Evolutionary conservation across 768 basidiomycete species (phyloP).

Genomic region (Boletus sensibilis): DNA sequence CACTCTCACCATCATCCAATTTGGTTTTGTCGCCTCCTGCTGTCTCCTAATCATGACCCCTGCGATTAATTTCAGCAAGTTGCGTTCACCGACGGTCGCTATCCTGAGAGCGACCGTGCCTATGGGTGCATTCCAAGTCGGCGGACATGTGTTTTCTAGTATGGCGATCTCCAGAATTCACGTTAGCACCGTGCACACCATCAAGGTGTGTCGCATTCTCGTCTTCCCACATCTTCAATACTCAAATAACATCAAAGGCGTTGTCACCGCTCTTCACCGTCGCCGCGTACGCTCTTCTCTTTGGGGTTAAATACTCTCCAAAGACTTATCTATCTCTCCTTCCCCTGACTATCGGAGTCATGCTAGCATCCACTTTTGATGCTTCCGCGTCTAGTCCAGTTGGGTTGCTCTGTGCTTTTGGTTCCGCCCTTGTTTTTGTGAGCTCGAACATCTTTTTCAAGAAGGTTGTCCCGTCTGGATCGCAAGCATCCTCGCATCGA

Average conservation of each 20-base stretch:
- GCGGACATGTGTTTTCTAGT: constrained; percentile 96
- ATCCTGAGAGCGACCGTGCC: constrained; percentile 82
- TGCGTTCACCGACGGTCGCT: constrained; percentile 68
- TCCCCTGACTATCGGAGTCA: constrained; percentile 95
- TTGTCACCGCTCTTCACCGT: constrained; percentile 97
- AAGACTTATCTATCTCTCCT: constrained; percentile 91
- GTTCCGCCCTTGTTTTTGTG: constrained; percentile 95
- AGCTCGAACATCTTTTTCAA: constrained; percentile 99
- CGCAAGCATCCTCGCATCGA: constrained; percentile 60
- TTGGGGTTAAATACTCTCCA: constrained; percentile 88
- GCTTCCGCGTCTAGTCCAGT: constrained; percentile 80
- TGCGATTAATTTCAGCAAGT: constrained; percentile 56
- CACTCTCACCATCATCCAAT: constrained; percentile 97
- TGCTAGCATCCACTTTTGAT: constrained; percentile 96
- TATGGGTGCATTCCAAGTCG: constrained; percentile 98
- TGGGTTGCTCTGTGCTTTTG: constrained; percentile 94
- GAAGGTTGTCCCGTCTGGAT: constrained; percentile 82
- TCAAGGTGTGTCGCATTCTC: constrained; percentile 66
- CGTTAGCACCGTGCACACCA: constrained; percentile 97
- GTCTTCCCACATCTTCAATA: neutral
- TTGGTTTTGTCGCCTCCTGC: constrained; percentile 88
- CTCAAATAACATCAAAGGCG: constrained; percentile 53
- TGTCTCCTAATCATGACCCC: constrained; percentile 86
- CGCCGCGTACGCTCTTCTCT: constrained; percentile 89
- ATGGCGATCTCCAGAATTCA: constrained; percentile 96